phyloP scores from a whole-genome alignment of 495 filamentous ascomycete genomes.

The Penicillium fimorum region DNA sequence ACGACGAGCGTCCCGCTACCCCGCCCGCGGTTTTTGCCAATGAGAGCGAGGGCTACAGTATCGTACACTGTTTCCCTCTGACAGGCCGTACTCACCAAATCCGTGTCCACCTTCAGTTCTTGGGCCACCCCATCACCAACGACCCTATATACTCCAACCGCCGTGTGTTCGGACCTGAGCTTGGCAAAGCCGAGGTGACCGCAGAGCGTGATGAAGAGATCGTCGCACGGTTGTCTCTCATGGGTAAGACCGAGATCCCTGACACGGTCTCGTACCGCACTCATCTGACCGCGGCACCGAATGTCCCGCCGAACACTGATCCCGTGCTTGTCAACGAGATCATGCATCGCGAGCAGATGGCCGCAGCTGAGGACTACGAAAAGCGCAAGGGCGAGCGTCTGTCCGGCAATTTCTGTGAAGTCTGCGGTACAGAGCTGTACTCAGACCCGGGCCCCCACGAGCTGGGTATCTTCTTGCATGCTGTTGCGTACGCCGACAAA shows the following conservation, averaged over 20 bases:
- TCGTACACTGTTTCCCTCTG: slow-evolving; percentile 89
- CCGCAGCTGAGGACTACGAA: slow-evolving; percentile 82
- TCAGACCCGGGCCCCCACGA: slow-evolving; percentile 88
- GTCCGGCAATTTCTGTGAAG: slow-evolving; percentile 74
- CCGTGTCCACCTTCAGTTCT: slow-evolving; percentile 88
- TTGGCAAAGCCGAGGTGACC: slow-evolving; percentile 67
- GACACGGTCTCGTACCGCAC: slow-evolving; percentile 79
- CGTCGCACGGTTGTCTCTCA: slow-evolving; percentile 75
- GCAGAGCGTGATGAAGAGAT: slow-evolving; percentile 82
- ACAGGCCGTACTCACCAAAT: slow-evolving; percentile 96
- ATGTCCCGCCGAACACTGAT: slow-evolving; percentile 42
- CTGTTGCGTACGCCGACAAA: slow-evolving; percentile 78
- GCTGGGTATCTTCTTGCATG: slow-evolving; percentile 90
- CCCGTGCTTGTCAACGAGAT: slow-evolving; percentile 40
- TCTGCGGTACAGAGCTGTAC: slow-evolving; percentile 87
- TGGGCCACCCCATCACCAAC: slow-evolving; percentile 93
- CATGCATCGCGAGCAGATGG: slow-evolving; percentile 63
- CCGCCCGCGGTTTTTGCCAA: slow-evolving; percentile 29
- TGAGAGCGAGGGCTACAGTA: slow-evolving; percentile 74
- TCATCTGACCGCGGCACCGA: slow-evolving; percentile 43
- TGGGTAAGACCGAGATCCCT: slow-evolving; percentile 91
- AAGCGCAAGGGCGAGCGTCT: slow-evolving; percentile 81
- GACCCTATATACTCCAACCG: slow-evolving; percentile 97
- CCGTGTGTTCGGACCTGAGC: slow-evolving; percentile 77
- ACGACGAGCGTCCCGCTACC: slow-evolving; percentile 32